Conservation (phyloP, 306 rosid species). For the Styphnolobium japonicum region DNA sequence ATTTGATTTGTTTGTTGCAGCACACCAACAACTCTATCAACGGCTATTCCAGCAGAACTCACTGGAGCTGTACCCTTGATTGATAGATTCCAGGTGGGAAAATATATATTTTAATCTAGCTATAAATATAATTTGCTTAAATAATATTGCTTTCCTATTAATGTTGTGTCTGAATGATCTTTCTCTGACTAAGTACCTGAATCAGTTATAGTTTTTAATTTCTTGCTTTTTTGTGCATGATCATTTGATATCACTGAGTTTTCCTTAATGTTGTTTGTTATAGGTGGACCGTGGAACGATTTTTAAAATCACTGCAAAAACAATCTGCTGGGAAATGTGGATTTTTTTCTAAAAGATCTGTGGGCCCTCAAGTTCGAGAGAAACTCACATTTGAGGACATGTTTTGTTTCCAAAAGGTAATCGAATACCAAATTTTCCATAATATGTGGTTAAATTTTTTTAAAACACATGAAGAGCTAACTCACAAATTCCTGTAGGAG, state of each 20-base stretch:
- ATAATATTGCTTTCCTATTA: neutral
- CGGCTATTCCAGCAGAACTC: slow-evolving; percentile 72
- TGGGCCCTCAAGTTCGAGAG: slow-evolving; percentile 68
- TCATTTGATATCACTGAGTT: neutral
- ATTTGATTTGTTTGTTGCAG: slow-evolving; percentile 38
- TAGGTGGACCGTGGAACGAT: slow-evolving; percentile 89
- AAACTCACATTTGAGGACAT: slow-evolving; percentile 78
- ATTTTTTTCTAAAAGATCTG: slow-evolving; percentile 73
- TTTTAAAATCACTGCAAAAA: slow-evolving; percentile 78
- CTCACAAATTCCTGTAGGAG: slow-evolving; percentile 48
- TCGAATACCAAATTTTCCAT: neutral
- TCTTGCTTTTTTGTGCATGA: neutral
- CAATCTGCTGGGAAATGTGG: slow-evolving; percentile 92
- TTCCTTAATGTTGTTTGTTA: slow-evolving; percentile 7
- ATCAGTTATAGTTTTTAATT: neutral
- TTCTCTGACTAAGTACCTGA: slow-evolving; percentile 18
- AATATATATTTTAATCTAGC: neutral
- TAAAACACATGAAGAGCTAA: slow-evolving; percentile 13
- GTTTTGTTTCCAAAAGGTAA: slow-evolving; percentile 88
- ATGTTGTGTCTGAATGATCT: neutral
- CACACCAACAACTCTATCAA: slow-evolving; percentile 69
- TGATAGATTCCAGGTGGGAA: slow-evolving; percentile 75
- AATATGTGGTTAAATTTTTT: neutral
- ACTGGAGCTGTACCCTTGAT: slow-evolving; percentile 79
- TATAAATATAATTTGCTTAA: neutral